Base-by-base conservation (phyloP, 495 filamentous ascomycete species). In the Penicillium argentinense region DNA sequence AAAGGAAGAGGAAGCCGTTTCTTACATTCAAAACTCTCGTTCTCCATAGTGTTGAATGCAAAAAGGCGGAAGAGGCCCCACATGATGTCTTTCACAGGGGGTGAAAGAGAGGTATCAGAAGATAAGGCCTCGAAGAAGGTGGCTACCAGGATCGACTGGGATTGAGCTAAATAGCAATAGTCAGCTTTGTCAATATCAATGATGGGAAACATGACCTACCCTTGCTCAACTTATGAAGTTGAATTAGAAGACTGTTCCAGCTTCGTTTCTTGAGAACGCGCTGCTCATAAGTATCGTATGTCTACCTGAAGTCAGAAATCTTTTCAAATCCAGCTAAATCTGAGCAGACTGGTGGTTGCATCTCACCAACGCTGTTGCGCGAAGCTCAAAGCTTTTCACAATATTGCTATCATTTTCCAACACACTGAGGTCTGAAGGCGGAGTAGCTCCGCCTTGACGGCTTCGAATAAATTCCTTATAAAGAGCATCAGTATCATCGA, bases 221-320 rank as follows among this genome's bases (percentile, higher is more conserved):
- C 26, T 64, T 69, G 54, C 71, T 74, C 12, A 78, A 56, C 33
- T 67, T 64, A 39, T 76, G 71, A 4, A 75, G 57, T 34, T 70
- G 62, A 12, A 75, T 67, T 34, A 73, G 66, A 17, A 78, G 54
- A n/a, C 52, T 66, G 28, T 68, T 77, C 73, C 74, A 77, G 24
- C 58, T 63, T 18, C 59, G 62, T 47, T 75, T 70, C 14, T 74
- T 66, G 7, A 69, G 47, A 6, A 75, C 60, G 4, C 73, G 62
- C 21, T 67, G 64, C 37, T 70, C 51, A 50, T 75, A 75, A 5
- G 60, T 69, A 17, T 66, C 62, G 39, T 73, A 71, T 29, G 66
- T 63, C 60, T 66, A 14, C 7, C 3, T 13, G 7, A 3, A 5
- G 16, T 57, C 11, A 57, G 41, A 12, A n/a, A 9, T 3, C 9